These are phyloP conservation scores for Podospora anserina DNA, from an alignment of 495 filamentous ascomycete species.

Conservation along the genomic window DNA sequence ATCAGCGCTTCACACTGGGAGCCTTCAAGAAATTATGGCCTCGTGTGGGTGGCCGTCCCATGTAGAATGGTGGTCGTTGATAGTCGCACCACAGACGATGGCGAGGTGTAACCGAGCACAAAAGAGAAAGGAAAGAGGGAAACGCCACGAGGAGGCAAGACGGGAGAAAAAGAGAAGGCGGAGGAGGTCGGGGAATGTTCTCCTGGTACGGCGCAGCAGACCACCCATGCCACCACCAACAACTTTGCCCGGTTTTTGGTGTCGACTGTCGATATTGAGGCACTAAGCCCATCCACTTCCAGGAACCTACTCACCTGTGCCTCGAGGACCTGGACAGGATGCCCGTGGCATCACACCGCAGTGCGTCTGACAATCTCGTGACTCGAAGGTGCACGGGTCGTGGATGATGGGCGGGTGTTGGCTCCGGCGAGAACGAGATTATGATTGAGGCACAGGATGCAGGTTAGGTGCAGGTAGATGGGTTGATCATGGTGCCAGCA, in stretches of 20 bases:
- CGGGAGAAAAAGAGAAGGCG: background rate
- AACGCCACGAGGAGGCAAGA: background rate
- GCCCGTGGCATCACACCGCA: too few relatives aligned
- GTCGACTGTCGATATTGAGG: background rate
- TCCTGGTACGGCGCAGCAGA: background rate
- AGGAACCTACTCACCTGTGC: too few relatives aligned
- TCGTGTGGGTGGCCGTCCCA: background rate
- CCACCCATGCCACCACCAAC: background rate
- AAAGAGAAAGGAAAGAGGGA: background rate
- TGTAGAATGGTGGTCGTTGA: conserved; percentile 1
- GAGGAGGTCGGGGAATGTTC: background rate
- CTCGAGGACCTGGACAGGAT: too few relatives aligned
- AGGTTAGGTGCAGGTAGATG: too few relatives aligned
- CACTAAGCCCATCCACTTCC: too few relatives aligned
- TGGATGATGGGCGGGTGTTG: too few relatives aligned
- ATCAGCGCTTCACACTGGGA: background rate
- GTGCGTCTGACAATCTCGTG: too few relatives aligned
- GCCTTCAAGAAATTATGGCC: background rate
- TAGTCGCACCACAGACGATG: background rate
- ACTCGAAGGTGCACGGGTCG: too few relatives aligned
- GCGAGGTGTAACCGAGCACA: background rate
- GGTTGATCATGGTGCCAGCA: background rate
- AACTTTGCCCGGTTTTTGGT: background rate
- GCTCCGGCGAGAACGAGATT: too few relatives aligned
- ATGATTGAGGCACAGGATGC: too few relatives aligned